Percentiles rank a stretch among this genome's conserved stretches.
phyloP scores from a whole-genome alignment of 352 stramenopile genomes.

The Phytophthora chlamydospora region DNA sequence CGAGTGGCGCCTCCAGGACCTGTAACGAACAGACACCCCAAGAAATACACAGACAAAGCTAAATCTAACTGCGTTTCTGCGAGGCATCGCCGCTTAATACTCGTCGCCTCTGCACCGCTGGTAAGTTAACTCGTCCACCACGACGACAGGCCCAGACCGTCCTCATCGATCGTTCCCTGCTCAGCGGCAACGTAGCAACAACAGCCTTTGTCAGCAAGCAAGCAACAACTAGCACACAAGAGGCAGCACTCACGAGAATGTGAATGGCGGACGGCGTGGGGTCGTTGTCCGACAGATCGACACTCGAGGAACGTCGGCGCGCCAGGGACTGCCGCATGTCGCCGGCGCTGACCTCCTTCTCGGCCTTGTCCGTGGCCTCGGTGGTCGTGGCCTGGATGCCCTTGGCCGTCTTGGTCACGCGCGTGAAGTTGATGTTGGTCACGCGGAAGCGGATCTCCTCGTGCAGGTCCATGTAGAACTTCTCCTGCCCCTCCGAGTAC shows the following conservation, averaged over 20 bases:
- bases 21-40: slow-evolving; percentile 30
- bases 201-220: not conserved
- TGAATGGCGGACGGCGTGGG: slow-evolving; percentile 84
- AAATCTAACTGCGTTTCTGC: slow-evolving; percentile 17
- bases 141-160: slow-evolving; percentile 81
- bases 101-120: not conserved
- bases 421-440: slow-evolving; percentile 91
- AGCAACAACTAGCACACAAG: not conserved
- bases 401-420: slow-evolving; percentile 87
- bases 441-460: slow-evolving; percentile 89
- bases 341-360: slow-evolving; percentile 46
- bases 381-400: slow-evolving; percentile 88
- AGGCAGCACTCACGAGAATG: slow-evolving; percentile 63
- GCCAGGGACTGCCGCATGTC: slow-evolving; percentile 79
- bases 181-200: not conserved
- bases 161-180: slow-evolving; percentile 89
- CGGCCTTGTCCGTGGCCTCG: slow-evolving; percentile 74
- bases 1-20: slow-evolving; percentile 5
- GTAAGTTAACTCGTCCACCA: slow-evolving; percentile 68
- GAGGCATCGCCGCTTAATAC: slow-evolving; percentile 19
- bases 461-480: slow-evolving; percentile 90
- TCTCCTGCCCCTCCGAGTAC: slow-evolving; percentile 86
- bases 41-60: slow-evolving; percentile 7
- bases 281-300: slow-evolving; percentile 85
- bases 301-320: slow-evolving; percentile 78